phyloP scores from a whole-genome alignment of 2,329 filamentous ascomycete species.

The Penicillium sp. region DNA sequence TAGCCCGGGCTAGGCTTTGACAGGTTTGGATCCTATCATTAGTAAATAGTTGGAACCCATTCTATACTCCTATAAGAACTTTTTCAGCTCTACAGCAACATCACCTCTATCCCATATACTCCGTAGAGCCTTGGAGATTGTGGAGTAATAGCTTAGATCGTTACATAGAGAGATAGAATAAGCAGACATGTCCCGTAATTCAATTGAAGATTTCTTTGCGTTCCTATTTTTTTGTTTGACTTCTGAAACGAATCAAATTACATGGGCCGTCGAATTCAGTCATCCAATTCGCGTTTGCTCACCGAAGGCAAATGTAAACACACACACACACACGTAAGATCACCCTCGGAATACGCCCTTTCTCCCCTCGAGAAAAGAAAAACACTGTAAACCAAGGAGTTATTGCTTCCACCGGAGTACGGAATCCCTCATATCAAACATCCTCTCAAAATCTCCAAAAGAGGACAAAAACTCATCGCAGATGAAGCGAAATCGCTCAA shows the following conservation, averaged over 20 bases:
- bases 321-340: slow-evolving; percentile 18
- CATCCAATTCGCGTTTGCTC: slow-evolving; percentile 31
- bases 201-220: slow-evolving; percentile 19
- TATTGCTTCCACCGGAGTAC: slow-evolving; percentile 10
- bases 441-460: not conserved
- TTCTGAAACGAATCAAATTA: slow-evolving; percentile 34
- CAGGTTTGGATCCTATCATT: slow-evolving; percentile 7
- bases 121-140: not conserved
- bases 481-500: slow-evolving; percentile 10
- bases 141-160: not conserved
- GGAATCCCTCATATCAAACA: not conserved
- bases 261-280: slow-evolving; percentile 26
- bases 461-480: slow-evolving; percentile 13
- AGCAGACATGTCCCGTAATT: slow-evolving; percentile 11
- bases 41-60: slow-evolving; percentile 2
- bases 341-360: slow-evolving; percentile 5
- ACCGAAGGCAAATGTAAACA: slow-evolving; percentile 23
- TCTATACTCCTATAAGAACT: not conserved
- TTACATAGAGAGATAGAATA: not conserved
- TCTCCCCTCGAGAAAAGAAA: slow-evolving; percentile 9
- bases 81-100: not conserved
- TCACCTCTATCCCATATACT: not conserved
- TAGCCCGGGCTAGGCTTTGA: not conserved
- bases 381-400: slow-evolving; percentile 4
- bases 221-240: slow-evolving; percentile 28